Evolutionary conservation across 345 rosid genomes (phyloP).

Genomic region (Ailanthus altissimus): DNA sequence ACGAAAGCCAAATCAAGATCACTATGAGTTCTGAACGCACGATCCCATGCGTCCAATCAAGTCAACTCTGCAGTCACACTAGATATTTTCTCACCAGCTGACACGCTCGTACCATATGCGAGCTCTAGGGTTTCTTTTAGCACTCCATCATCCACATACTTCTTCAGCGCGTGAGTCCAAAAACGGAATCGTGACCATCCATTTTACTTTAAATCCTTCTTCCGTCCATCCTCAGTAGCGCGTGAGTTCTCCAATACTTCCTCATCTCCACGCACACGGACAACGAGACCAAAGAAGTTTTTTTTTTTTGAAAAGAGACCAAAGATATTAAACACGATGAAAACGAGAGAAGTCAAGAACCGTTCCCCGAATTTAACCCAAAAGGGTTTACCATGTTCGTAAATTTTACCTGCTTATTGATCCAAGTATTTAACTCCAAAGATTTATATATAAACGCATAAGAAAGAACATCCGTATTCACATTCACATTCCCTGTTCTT

Average conservation of each 20-base stretch:
- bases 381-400: slow-evolving; percentile 21
- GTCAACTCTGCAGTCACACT: background rate
- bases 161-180: background rate
- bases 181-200: background rate
- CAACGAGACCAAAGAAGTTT: background rate
- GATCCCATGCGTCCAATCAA: slow-evolving; percentile 2
- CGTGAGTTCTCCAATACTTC: background rate
- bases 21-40: background rate
- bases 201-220: background rate
- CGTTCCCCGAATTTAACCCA: too few relatives aligned
- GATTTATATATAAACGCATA: background rate
- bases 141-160: background rate
- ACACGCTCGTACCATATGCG: background rate
- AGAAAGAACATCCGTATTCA: too few relatives aligned
- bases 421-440: background rate
- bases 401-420: slow-evolving; percentile 12
- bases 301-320: too few relatives aligned
- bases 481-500: background rate
- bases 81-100: background rate
- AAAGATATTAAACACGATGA: background rate
- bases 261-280: background rate
- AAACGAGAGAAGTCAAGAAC: slow-evolving; percentile 20
- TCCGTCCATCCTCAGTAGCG: background rate
- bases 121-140: background rate
- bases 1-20: background rate